These are phyloP conservation scores for Lecanoromycetidae sp. DNA, from an alignment of 2,329 filamentous ascomycete species.

Conservation along the genomic window DNA sequence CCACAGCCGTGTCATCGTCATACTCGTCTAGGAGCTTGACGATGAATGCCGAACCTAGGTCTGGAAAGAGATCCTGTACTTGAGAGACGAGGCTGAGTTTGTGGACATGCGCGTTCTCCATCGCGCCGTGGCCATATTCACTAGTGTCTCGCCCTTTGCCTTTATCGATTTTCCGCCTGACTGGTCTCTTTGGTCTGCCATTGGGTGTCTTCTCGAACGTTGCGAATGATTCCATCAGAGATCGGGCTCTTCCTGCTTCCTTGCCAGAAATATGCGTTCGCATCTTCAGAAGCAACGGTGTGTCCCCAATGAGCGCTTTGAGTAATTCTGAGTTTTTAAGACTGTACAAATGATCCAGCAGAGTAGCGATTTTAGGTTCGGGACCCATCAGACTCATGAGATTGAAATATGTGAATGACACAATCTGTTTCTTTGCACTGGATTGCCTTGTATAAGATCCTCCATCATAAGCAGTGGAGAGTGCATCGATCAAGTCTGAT, in stretches of 20 bases:
- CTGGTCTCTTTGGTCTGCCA: conserved; percentile 13
- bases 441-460: too few species aligned
- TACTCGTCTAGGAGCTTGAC: conserved; percentile 70
- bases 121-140: conserved; percentile 26
- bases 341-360: conserved; percentile 74
- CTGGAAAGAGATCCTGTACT: conserved; percentile 86
- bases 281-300: conserved; percentile 58
- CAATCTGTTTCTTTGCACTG: conserved; percentile 50
- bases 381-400: conserved; percentile 58
- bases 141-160: conserved; percentile 43
- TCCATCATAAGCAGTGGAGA: conserved; percentile 53
- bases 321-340: conserved; percentile 67
- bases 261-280: conserved; percentile 41
- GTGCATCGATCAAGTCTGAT: conserved; percentile 73
- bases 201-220: conserved; percentile 43
- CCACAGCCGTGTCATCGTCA: conserved; percentile 60
- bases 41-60: conserved; percentile 73
- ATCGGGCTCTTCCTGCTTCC: conserved; percentile 45
- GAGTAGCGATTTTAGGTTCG: conserved; percentile 56
- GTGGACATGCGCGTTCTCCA: conserved; percentile 57
- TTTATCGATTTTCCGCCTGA: conserved; percentile 47
- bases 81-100: conserved; percentile 74
- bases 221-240: conserved; percentile 49
- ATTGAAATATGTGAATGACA: conserved; percentile 64
- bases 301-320: conserved; percentile 67